Percentiles rank a stretch among this genome's conserved stretches.
phyloP scores from a whole-genome alignment of 352 stramenopile genomes.

The Hyaloperonospora arabidopsidis region DNA sequence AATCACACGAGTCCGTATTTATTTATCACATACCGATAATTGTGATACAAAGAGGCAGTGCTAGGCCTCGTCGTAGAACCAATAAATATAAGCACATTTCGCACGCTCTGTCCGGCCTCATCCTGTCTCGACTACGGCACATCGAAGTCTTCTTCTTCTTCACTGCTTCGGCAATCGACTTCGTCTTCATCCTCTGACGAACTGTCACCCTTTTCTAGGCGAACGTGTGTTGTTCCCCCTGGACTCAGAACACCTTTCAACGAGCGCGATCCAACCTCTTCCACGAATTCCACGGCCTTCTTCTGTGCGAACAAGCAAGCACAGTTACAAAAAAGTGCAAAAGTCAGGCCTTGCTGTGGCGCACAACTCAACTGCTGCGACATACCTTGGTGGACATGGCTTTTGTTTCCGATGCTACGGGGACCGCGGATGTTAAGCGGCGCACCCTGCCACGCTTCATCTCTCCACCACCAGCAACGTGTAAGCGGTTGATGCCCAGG shows the following conservation, averaged over 20 bases:
- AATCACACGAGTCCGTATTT: slow-evolving; percentile 17
- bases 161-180: slow-evolving; percentile 26
- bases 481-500: slow-evolving; percentile 48
- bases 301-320: slow-evolving; percentile 17
- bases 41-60: too few relatives aligned
- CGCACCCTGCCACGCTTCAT: slow-evolving; percentile 33
- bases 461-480: slow-evolving; percentile 31
- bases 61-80: background rate
- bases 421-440: slow-evolving; percentile 15
- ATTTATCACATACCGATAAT: slow-evolving; percentile 15
- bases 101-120: background rate
- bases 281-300: slow-evolving; percentile 37
- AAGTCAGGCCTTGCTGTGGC: background rate
- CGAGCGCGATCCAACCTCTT: slow-evolving; percentile 35
- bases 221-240: slow-evolving; percentile 52
- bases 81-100: slow-evolving; percentile 23
- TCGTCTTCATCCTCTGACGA: slow-evolving; percentile 40
- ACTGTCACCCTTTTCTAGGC: slow-evolving; percentile 45
- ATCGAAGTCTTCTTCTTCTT: slow-evolving; percentile 27
- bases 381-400: slow-evolving; percentile 33
- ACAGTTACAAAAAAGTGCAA: background rate
- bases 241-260: slow-evolving; percentile 57
- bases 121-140: background rate
- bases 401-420: slow-evolving; percentile 14
- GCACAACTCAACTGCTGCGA: background rate